phyloP scores from a whole-genome alignment of 345 rosid genomes.

The Gossypium turneri region DNA sequence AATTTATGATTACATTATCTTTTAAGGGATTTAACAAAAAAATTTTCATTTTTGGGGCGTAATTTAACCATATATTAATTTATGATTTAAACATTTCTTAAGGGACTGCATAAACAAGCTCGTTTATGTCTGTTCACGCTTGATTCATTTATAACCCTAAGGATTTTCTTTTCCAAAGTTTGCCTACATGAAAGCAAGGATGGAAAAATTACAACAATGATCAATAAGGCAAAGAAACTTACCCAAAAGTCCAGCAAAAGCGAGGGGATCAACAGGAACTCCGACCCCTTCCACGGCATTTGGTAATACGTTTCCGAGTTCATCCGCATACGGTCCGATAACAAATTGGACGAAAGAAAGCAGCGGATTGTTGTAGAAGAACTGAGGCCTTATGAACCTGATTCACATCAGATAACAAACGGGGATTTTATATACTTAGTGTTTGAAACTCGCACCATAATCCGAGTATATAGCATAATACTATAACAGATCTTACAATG shows the following conservation, averaged over 20 bases:
- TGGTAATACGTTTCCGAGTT: slow-evolving; percentile 88
- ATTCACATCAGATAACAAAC: not conserved
- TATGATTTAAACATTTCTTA: no score
- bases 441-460: no score
- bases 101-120: no score
- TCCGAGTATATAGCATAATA: not conserved
- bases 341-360: slow-evolving; percentile 83
- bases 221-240: slow-evolving; percentile 12
- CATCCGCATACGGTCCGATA: slow-evolving; percentile 83
- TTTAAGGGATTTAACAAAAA: no score
- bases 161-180: no score
- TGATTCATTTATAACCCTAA: no score
- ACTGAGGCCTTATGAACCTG: slow-evolving; percentile 91
- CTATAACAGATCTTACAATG: slow-evolving; percentile 51
- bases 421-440: no score
- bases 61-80: no score
- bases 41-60: no score
- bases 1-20: no score
- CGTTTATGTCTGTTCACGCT: no score
- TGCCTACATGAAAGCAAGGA: not conserved
- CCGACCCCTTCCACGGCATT: slow-evolving; percentile 94
- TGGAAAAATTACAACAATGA: not conserved
- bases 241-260: slow-evolving; percentile 96
- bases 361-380: slow-evolving; percentile 81
- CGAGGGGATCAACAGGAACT: slow-evolving; percentile 90